Evolutionary conservation across 345 rosid genomes (phyloP).

Genomic region (Salix suchowensis): DNA sequence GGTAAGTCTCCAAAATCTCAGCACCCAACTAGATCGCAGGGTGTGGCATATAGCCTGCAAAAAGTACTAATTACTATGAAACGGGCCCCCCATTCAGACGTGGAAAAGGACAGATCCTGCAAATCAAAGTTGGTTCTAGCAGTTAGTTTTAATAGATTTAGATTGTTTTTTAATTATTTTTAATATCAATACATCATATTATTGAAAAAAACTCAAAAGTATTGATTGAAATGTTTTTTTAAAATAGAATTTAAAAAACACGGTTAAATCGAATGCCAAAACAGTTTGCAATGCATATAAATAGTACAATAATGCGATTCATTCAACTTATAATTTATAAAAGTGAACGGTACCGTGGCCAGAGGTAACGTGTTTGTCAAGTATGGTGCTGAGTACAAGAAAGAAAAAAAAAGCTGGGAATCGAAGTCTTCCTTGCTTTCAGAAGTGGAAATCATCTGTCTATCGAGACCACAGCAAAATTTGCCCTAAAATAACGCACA

Average conservation of each 20-base stretch:
- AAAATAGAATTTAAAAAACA: too few species aligned
- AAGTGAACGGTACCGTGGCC: neutral
- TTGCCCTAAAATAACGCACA: conserved; percentile 6
- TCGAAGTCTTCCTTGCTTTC: conserved; percentile 6
- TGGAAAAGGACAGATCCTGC: neutral
- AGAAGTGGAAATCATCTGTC: conserved; percentile 12
- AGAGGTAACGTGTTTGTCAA: neutral
- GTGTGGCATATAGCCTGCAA: neutral
- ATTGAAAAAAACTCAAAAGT: too few species aligned
- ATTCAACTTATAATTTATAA: neutral
- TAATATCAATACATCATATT: too few species aligned
- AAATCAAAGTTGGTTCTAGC: too few species aligned
- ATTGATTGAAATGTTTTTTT: too few species aligned
- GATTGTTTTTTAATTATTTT: too few species aligned
- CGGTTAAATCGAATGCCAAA: too few species aligned
- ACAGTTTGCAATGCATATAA: too few species aligned
- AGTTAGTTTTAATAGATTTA: too few species aligned
- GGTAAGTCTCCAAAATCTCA: neutral
- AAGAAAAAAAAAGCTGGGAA: neutral
- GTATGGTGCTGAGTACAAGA: neutral
- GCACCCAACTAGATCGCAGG: neutral
- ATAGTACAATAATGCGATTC: neutral
- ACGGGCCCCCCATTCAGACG: neutral
- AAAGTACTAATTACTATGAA: neutral
- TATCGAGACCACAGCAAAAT: neutral